Evolutionary conservation across 108 stramenopile genomes (phyloP).

Genomic region (Chaetoceros tenuissimus): DNA sequence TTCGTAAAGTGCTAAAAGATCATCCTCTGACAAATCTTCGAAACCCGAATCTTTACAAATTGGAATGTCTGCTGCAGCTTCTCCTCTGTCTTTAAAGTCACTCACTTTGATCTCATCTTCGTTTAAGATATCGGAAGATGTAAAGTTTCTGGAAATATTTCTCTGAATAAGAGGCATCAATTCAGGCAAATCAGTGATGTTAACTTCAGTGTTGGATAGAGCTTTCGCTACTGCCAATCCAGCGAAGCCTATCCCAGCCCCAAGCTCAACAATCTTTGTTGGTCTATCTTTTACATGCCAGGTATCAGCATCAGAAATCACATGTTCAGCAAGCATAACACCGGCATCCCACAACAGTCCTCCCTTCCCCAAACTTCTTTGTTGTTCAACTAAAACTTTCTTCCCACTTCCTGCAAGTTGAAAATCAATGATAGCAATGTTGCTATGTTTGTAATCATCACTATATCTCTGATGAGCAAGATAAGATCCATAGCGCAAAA

Average conservation of each 20-base stretch:
- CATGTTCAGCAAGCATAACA: slow-evolving; percentile 62
- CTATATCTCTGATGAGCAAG: slow-evolving; percentile 52
- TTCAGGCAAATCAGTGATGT: slow-evolving; percentile 60
- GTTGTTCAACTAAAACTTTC: slow-evolving; percentile 54
- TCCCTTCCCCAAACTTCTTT: slow-evolving; percentile 64
- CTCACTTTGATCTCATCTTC: slow-evolving; percentile 4
- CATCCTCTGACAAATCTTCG: not conserved
- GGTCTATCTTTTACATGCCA: slow-evolving; percentile 14
- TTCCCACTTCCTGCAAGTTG: slow-evolving; percentile 2
- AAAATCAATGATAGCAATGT: slow-evolving; percentile 56
- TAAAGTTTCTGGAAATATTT: slow-evolving; percentile 39
- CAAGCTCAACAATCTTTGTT: slow-evolving; percentile 51
- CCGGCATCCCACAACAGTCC: slow-evolving; percentile 80
- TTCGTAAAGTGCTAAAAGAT: not conserved
- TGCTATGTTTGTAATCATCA: slow-evolving; percentile 79
- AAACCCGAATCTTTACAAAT: not conserved
- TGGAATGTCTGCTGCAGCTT: not conserved
- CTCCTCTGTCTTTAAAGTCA: not conserved
- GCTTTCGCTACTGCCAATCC: slow-evolving; percentile 54
- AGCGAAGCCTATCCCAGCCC: slow-evolving; percentile 69
- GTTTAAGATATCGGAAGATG: not conserved
- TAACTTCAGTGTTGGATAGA: slow-evolving; percentile 27
- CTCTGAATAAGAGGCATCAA: slow-evolving; percentile 43
- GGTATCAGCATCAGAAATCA: slow-evolving; percentile 24
- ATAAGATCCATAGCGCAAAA: slow-evolving; percentile 42